phyloP scores from a whole-genome alignment of 495 filamentous ascomycete species.

The Chaetomium tenue region DNA sequence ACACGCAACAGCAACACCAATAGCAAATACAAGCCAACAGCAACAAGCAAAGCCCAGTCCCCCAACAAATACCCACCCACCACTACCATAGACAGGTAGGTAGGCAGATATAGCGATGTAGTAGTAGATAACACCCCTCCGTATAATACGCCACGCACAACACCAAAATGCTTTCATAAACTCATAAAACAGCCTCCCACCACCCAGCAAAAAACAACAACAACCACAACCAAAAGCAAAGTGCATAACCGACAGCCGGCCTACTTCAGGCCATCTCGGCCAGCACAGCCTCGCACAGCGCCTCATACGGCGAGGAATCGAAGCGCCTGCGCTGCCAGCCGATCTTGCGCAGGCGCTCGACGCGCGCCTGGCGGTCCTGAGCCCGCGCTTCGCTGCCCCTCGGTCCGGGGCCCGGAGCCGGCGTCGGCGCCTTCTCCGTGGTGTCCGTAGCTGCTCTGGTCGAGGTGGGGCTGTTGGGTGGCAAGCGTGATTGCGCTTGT shows the following conservation, averaged over 20 bases:
- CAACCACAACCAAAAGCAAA: too few relatives aligned
- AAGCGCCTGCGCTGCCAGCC: constrained; percentile 54
- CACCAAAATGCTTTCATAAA: neutral
- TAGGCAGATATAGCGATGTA: too few relatives aligned
- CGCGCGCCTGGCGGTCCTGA: constrained; percentile 40
- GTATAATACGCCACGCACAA: too few relatives aligned
- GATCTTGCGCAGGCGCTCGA: constrained; percentile 45
- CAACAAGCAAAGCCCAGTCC: too few relatives aligned
- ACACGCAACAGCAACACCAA: too few relatives aligned
- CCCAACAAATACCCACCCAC: too few relatives aligned
- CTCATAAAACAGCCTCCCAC: neutral
- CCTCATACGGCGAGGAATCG: constrained; percentile 48
- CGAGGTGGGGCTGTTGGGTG: neutral
- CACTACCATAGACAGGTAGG: too few relatives aligned
- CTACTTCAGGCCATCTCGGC: constrained; percentile 36
- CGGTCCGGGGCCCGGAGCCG: too few relatives aligned
- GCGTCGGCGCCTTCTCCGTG: constrained; percentile 2
- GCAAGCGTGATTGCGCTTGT: neutral
- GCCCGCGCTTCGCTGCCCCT: constrained; percentile 33
- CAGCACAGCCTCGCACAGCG: constrained; percentile 48
- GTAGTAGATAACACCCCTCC: too few relatives aligned
- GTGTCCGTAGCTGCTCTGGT: neutral
- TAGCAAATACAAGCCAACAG: too few relatives aligned
- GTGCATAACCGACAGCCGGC: too few relatives aligned
- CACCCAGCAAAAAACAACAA: too few relatives aligned